Evolutionary conservation across 768 basidiomycete species (phyloP), one percentile per base, ranked within the genome.

Genomic region (Hygrocybe coccinea): DNA sequence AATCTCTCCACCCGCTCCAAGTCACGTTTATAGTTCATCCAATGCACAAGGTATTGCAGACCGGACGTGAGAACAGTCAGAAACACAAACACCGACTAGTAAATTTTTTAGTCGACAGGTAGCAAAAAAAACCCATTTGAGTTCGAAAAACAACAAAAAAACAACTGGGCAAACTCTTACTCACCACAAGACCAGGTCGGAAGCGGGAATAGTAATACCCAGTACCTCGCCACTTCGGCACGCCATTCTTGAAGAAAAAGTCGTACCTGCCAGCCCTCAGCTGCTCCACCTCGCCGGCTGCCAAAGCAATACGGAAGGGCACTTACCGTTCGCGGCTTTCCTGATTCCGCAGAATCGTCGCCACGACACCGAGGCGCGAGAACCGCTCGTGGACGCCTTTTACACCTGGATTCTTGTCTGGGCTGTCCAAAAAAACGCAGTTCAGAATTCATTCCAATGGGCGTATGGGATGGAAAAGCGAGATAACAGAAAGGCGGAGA

Each of bases 151-250:
- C n/a, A 54, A 36, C 12, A 7, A 7, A 34, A 50, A 36, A 33
- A 6, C 21, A 33, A 25, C 34, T 19, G 15, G 44, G 19, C 39
- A 36, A 57, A 37, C 54, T 59, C 25, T 33, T 17, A 67, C 82
- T 59, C 63, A 89, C 89, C 57, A 83, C 83, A 57, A 98, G 77
- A 22, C 94, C 92, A n/a, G 95, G 95, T 29, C 95, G 81, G 79
- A 89, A 99, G 51, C 97, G 85, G 29, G 91, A 84, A 70, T 98
- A 99, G 70, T 97, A 97, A 72, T 98, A 97, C 43, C 92, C 91
- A 33, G 91, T 93, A 14, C 94, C 95, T 60, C 95, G 80, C 95
- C 95, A 99, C 67, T 81, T 89, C 0, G 95, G 95, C 3, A 99
- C 93, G 19, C 95, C 95, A 59, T 97, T 97, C 72, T 95, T 94